These are phyloP conservation scores for Panaeolus cyanescens DNA, from an alignment of 768 basidiomycete species.

Conservation along the genomic window DNA sequence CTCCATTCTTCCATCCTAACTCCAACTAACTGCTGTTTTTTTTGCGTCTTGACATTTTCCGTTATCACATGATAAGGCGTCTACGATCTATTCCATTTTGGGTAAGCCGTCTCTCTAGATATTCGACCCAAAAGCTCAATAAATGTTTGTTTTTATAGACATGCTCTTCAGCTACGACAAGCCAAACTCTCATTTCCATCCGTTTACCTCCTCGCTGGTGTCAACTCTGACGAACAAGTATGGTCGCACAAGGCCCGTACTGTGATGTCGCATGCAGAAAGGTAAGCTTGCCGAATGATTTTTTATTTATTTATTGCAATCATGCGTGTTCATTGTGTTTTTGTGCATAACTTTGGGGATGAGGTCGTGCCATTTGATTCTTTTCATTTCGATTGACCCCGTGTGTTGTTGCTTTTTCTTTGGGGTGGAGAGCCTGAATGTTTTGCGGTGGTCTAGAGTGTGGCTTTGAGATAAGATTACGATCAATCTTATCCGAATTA, in stretches of 20 bases:
- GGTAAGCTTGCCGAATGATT: slow-evolving; percentile 48
- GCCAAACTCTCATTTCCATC: slow-evolving; percentile 92
- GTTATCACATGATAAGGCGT: slow-evolving; percentile 59
- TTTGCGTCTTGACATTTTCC: background rate
- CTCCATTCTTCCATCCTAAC: background rate
- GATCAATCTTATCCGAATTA: background rate
- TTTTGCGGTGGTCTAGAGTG: background rate
- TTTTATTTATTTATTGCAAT: background rate
- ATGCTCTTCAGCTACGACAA: slow-evolving; percentile 94
- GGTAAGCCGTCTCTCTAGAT: slow-evolving; percentile 46
- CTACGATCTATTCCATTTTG: slow-evolving; percentile 97
- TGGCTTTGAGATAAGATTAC: background rate
- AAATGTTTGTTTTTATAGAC: slow-evolving; percentile 46
- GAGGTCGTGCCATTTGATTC: background rate
- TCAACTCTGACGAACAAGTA: slow-evolving; percentile 87
- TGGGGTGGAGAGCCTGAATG: background rate
- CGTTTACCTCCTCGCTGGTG: slow-evolving; percentile 90
- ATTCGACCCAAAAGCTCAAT: slow-evolving; percentile 1
- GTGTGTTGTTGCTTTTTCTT: background rate
- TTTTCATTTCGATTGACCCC: background rate
- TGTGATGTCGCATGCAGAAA: slow-evolving; percentile 88
- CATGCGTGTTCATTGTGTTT: slow-evolving; percentile 9
- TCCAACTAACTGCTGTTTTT: background rate
- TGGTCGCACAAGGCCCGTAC: slow-evolving; percentile 75
- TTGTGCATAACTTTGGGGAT: background rate